Evolutionary conservation across 2,329 filamentous ascomycete genomes (phyloP), one percentile per base, ranked within the genome.

Genomic region (Sporothrix dimorphospora): DNA sequence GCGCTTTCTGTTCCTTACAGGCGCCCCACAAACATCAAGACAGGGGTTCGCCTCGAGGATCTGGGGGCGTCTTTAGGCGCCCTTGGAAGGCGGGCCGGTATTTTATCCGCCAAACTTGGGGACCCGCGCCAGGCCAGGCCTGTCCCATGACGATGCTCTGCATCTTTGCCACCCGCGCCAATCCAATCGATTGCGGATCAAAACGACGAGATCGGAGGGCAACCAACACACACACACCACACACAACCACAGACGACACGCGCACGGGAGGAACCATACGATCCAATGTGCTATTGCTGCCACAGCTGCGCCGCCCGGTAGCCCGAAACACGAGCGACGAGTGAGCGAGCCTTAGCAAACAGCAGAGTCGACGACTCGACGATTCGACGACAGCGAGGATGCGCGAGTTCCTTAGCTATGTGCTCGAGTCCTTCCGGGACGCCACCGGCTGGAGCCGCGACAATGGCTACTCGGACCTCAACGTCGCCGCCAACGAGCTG

Each of bases 351-450:
- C 12, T 47, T 5, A 14, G 45, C 3, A 2, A 14, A 19, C 40
- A 47, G 4, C 12, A 2, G 12, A 14, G 2, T 38, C 19, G n/a
- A 21, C 47, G 47, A 34, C 30, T 34, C 45, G 27, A 45, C 19
- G 47, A 49, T 3, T 8, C 19, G 16, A 9, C 1, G 47, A 21
- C 19, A 8, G 19, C 5, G 47, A 47, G 53, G 4, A 98, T 98
- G 94, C 90, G 96, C 84, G 92, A 94, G 83, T 98, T 97, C 85
- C 97, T 98, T 93, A 94, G 97, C 83, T 95, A 97, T 85, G 91
- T 98, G 84, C 94, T 97, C 83, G 88, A 92, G 83, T 92, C 93
- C 78, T 98, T 97, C 83, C 93, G 94, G 81, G 87, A 92, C 80
- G 91, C 92, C 72, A 94, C 94, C 61, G 88, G 91, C 80, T 98